These are phyloP conservation scores for Lactifluus rugatus DNA, from an alignment of 768 basidiomycete species.

Conservation along the genomic window DNA sequence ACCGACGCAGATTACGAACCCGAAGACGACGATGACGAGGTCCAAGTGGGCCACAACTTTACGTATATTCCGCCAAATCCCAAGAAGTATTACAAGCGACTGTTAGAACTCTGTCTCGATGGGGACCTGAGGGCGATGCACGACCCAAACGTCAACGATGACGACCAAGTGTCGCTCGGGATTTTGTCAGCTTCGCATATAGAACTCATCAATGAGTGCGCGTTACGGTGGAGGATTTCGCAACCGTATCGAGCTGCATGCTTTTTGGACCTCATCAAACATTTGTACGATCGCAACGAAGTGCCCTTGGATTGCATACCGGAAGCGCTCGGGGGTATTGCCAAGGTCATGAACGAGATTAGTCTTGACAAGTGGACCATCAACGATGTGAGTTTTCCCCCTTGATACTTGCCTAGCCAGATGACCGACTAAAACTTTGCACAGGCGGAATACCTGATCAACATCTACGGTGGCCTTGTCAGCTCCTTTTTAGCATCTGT, in stretches of 20 bases:
- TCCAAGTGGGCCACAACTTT: constrained; percentile 67
- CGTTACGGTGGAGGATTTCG: constrained; percentile 80
- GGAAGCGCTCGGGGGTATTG: constrained; percentile 71
- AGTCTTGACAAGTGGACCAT: constrained; percentile 69
- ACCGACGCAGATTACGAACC: constrained; percentile 28
- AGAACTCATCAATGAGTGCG: constrained; percentile 80
- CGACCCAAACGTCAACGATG: constrained; percentile 83
- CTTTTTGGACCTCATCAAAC: constrained; percentile 79
- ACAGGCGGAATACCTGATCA: constrained; percentile 60
- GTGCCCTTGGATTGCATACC: constrained; percentile 93
- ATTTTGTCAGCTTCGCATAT: constrained; percentile 76
- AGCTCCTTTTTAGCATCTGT: constrained; percentile 78
- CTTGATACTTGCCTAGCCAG: constrained; percentile 2
- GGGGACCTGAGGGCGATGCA: constrained; percentile 85
- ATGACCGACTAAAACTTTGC: neutral
- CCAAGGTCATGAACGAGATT: constrained; percentile 59
- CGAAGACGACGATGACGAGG: constrained; percentile 54
- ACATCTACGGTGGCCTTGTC: constrained; percentile 64
- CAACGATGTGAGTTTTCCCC: constrained; percentile 57
- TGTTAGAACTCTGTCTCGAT: constrained; percentile 74
- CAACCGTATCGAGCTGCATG: constrained; percentile 67
- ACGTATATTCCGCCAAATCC: constrained; percentile 89
- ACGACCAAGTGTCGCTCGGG: constrained; percentile 90
- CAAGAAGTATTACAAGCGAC: constrained; percentile 71
- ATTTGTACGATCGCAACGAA: constrained; percentile 79